Conservation (phyloP, 2,329 filamentous ascomycete genomes). For the Madurella fahalii region DNA sequence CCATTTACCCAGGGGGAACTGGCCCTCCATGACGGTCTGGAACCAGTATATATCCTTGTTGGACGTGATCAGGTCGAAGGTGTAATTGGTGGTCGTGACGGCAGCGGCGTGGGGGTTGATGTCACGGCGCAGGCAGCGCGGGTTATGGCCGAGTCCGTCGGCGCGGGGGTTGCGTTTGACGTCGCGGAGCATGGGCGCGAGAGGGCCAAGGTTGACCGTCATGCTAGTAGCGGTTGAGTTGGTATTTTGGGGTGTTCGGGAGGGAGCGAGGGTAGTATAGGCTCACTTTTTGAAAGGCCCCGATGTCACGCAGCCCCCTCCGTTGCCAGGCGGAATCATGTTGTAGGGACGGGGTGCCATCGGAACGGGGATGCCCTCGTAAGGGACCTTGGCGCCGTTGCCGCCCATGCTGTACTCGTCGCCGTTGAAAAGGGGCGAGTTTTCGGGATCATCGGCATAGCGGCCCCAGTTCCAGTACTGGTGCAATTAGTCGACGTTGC, state of each 20-base stretch:
- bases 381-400: constrained; percentile 34
- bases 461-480: constrained; percentile 44
- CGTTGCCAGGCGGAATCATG: constrained; percentile 27
- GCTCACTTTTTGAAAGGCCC: constrained; percentile 30
- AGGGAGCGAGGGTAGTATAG: background rate
- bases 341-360: constrained; percentile 22
- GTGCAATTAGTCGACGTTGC: background rate
- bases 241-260: background rate
- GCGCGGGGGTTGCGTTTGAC: constrained; percentile 16
- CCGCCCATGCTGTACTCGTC: constrained; percentile 40
- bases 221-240: constrained; percentile 24
- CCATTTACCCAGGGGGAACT: constrained; percentile 24
- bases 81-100: constrained; percentile 22
- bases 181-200: constrained; percentile 12
- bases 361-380: constrained; percentile 27
- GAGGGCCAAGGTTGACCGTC: constrained; percentile 32
- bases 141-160: constrained; percentile 23
- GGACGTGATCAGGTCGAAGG: constrained; percentile 17
- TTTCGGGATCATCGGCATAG: constrained; percentile 37
- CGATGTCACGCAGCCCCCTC: constrained; percentile 32
- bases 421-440: constrained; percentile 47
- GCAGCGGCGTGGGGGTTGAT: constrained; percentile 21
- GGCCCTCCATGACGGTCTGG: constrained; percentile 26
- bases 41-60: constrained; percentile 26
- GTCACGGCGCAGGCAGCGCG: constrained; percentile 24